These are phyloP conservation scores for Calonectria hongkongensis DNA, from an alignment of 2,329 filamentous ascomycete species.

Conservation along the genomic window DNA sequence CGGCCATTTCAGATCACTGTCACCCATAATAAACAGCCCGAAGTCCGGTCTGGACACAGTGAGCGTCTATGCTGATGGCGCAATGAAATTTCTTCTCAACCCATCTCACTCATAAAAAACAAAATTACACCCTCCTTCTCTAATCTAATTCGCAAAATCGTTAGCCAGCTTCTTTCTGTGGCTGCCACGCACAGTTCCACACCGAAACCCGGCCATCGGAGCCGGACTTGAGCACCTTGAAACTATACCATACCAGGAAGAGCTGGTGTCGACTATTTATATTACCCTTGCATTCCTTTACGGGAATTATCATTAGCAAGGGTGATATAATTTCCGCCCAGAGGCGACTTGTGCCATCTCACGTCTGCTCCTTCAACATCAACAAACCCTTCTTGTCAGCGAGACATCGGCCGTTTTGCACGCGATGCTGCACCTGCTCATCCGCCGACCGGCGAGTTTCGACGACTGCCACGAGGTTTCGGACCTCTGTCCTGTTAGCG, in stretches of 20 bases:
- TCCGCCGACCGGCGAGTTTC: constrained; percentile 47
- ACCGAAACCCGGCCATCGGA: not conserved
- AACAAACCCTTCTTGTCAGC: not conserved
- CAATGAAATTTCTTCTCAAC: not conserved
- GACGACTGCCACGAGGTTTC: constrained; percentile 61
- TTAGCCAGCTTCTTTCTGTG: not conserved
- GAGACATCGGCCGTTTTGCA: not conserved
- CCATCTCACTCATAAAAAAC: not conserved
- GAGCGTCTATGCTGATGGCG: constrained; percentile 25
- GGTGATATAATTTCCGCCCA: not conserved
- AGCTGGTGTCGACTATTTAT: constrained; percentile 4
- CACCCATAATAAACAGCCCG: constrained; percentile 27
- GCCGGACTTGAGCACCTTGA: constrained; percentile 1
- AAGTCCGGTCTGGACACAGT: constrained; percentile 28
- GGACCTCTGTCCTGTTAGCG: constrained; percentile 68
- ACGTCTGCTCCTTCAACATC: not conserved
- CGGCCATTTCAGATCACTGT: constrained; percentile 1
- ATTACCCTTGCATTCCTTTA: not conserved
- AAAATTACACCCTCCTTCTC: not conserved
- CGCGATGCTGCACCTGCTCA: constrained; percentile 41
- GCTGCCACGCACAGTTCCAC: not conserved
- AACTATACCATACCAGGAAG: not conserved
- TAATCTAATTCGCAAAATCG: not conserved
- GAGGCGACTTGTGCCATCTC: not conserved
- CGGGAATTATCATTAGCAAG: not conserved